These are phyloP conservation scores for Chaetomiaceae sp. DNA, from an alignment of 2,329 filamentous ascomycete species.

Conservation along the genomic window DNA sequence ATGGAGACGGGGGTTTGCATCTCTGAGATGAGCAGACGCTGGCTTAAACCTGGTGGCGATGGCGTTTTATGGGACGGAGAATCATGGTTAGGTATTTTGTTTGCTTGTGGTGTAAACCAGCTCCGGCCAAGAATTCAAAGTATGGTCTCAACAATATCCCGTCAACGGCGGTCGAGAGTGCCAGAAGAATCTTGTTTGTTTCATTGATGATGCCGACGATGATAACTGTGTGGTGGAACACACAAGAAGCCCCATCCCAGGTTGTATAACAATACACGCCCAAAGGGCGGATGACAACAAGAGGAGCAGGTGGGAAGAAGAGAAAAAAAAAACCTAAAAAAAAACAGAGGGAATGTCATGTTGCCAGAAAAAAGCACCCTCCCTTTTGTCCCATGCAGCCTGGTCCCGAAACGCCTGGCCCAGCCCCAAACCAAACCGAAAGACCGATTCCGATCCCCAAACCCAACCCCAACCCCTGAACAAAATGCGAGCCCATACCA, in stretches of 20 bases:
- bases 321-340: not conserved
- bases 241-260: not conserved
- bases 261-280: conserved; percentile 1
- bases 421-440: not conserved
- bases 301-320: too few species aligned
- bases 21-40: too few species aligned
- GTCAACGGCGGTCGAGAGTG: not conserved
- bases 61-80: too few species aligned
- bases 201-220: not conserved
- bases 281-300: not conserved
- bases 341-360: conserved; percentile 4
- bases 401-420: conserved; percentile 10
- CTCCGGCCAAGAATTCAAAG: too few species aligned
- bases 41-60: not conserved
- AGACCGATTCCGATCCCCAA: too few species aligned
- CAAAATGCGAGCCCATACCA: conserved; percentile 3
- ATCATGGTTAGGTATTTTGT: too few species aligned
- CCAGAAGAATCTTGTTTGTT: not conserved
- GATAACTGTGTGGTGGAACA: not conserved
- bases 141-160: conserved; percentile 1
- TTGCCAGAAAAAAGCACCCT: not conserved
- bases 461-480: not conserved
- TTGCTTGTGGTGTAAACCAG: too few species aligned
- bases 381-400: conserved; percentile 10
- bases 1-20: conserved; percentile 58